Base-by-base conservation (phyloP, 768 basidiomycete genomes). In the Rhodotorula graminis region DNA sequence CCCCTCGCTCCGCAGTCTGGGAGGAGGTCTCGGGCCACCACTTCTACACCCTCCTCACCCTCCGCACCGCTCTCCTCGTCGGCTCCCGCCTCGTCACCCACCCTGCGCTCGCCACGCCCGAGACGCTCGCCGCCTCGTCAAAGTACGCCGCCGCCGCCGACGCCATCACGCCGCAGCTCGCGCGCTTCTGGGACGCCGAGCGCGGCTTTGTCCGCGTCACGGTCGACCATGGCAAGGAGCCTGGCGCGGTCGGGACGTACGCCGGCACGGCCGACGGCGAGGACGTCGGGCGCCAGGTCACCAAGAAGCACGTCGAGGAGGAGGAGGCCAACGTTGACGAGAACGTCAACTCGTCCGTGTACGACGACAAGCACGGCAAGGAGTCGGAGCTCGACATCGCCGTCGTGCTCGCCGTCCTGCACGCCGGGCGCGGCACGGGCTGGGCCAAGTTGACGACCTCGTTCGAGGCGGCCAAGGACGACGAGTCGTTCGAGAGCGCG, bases 21-120 rank as follows among this genome's bases (percentile, higher is more conserved):
- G 77, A 78, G 23, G 77, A 78, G 70, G 77, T 78, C 50, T 61
- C 62, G 0, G 77, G 76, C 49, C 27, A 40, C 0, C 77, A 78
- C 62, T 76, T 77, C 70, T 78, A 77, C 76, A 78, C 76, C 23
- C 72, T 78, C 63, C 64, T 78, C 59, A 70, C 76, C 4, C 70
- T 73, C 44, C 74, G 72, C 33, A 63, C 73, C 0, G 70, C 69
- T 2, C 71, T 78, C 44, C 37, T 70, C 46, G 57, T 70, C 57
- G 77, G 77, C 50, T 64, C 76, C 0, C 49, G 44, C 23, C 67
- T 78, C 63, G 46, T 19, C 69, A 76, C 65, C 75, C 77, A 8
- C 2, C 25, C 9, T 63, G 64, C 5, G 14, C 53, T 55, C 53
- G 53, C 53, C 15, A 18, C 21, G 40, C 65, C 75, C 49, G n/a